Evolutionary conservation across 371 early-diverging fungal genomes (phyloP), one percentile per base, ranked within the genome.

Genomic region (Apophysomyces ossiformis): DNA sequence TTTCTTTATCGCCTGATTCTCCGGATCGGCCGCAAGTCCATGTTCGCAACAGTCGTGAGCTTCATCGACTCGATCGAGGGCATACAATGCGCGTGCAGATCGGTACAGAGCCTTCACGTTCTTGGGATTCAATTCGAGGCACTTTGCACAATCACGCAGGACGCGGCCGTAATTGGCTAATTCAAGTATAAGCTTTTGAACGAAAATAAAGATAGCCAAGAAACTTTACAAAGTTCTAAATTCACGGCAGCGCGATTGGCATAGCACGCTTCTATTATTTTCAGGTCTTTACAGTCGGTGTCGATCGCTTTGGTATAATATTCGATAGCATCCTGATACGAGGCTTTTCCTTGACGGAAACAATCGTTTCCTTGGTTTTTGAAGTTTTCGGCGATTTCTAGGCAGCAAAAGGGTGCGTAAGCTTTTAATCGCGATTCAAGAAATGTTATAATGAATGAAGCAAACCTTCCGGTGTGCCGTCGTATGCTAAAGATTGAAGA

Each of bases 301-400:
- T 89, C 92, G 36, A 99, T 72, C 1, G 92, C 99, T 58, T 93
- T 86, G 26, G 96, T 92, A 81, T 98, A 99, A 77, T 77, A 96
- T 37, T 82, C 69, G 44, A 93, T 84, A 11, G 98, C 99, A 63
- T 95, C 92, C 58, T 84, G 72, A 76, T 87, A 97, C 54, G 75
- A 75, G 7, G 69, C 37, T 66, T 85, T 86, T 12, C 94, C 93
- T 26, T 82, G 87, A 65, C 88, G 85, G 81, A 95, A 96, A 62
- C 89, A 85, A 9, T 95, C 96, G 76, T 99, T 99, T 66, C 99
- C 99, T 74, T 96, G 95, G 59, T 92, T 88, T 79, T 96, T 98
- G 69, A 96, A 95, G 81, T 96, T 97, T 56, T 85, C 84, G 4
- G 98, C 98, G 61, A 95, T 85, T 77, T 97, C 97, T 94, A 69